phyloP scores from a whole-genome alignment of 495 filamentous ascomycete species.

The Penicillium antarcticum region DNA sequence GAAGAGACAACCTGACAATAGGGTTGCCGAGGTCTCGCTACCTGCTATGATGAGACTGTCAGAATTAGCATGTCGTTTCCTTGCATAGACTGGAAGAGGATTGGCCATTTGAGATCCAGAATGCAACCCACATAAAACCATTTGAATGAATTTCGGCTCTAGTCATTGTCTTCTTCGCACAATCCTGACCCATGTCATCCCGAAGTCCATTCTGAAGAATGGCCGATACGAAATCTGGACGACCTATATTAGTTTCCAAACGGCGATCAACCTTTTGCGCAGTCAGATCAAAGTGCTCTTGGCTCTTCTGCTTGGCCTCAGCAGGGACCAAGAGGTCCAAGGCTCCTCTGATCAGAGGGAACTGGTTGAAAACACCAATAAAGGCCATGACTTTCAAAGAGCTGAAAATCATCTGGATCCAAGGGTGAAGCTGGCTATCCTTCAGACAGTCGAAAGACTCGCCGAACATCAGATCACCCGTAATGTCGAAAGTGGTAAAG shows the following conservation, averaged over 20 bases:
- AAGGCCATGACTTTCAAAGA: slow-evolving; percentile 27
- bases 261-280: slow-evolving; percentile 20
- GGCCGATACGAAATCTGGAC: slow-evolving; percentile 26
- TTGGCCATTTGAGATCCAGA: background rate
- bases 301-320: slow-evolving; percentile 8
- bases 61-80: background rate
- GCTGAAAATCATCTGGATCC: slow-evolving; percentile 39
- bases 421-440: slow-evolving; percentile 40
- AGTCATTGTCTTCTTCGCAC: slow-evolving; percentile 18
- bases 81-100: too few species aligned
- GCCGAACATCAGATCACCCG: slow-evolving; percentile 46
- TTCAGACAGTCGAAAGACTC: slow-evolving; percentile 49
- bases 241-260: slow-evolving; percentile 9
- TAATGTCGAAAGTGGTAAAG: slow-evolving; percentile 48
- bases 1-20: slow-evolving; percentile 46
- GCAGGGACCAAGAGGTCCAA: slow-evolving; percentile 12
- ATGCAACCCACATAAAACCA: slow-evolving; percentile 20
- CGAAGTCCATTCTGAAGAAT: slow-evolving; percentile 26
- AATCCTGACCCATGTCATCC: slow-evolving; percentile 14
- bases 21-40: slow-evolving; percentile 57
- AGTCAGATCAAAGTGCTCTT: slow-evolving; percentile 24
- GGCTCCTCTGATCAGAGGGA: slow-evolving; percentile 22
- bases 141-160: slow-evolving; percentile 28
- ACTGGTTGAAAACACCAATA: slow-evolving; percentile 20
- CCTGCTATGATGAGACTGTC: slow-evolving; percentile 38